phyloP scores from a whole-genome alignment of 2,329 filamentous ascomycete genomes.

The Achaetomium macrosporum region DNA sequence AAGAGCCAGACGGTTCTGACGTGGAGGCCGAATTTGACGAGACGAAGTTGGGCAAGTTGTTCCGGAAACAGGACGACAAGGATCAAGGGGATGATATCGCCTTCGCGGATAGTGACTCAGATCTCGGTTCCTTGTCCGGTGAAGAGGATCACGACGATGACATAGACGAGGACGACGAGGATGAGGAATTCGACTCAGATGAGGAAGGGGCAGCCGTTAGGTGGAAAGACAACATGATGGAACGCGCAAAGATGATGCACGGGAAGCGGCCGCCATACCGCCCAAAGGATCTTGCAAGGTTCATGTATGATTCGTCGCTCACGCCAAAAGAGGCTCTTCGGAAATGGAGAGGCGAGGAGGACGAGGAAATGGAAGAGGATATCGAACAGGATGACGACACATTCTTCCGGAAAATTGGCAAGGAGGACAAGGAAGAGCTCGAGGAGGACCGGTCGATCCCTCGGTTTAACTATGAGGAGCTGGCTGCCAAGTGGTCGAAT shows the following conservation, averaged over 20 bases:
- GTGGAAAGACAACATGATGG: conserved; percentile 85
- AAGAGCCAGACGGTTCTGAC: conserved; percentile 50
- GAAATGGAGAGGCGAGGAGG: conserved; percentile 69
- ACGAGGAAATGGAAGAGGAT: conserved; percentile 52
- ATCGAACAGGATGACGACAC: conserved; percentile 54
- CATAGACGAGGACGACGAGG: conserved; percentile 49
- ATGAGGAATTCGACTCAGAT: conserved; percentile 49
- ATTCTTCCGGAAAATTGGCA: conserved; percentile 60
- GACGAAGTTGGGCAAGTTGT: conserved; percentile 55
- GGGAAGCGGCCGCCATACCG: conserved; percentile 66
- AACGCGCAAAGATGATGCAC: conserved; percentile 68
- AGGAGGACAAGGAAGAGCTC: conserved; percentile 62
- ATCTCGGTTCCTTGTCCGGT: conserved; percentile 78
- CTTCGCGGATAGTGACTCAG: conserved; percentile 96
- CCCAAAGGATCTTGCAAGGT: conserved; percentile 72
- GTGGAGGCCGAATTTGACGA: conserved; percentile 54
- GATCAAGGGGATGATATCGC: conserved; percentile 65
- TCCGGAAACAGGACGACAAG: conserved; percentile 47
- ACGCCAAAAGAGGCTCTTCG: conserved; percentile 68
- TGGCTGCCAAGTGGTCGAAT: conserved; percentile 81
- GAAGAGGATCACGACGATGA: conserved; percentile 44
- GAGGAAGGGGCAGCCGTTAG: conserved; percentile 69
- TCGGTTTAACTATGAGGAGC: conserved; percentile 68
- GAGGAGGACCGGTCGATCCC: conserved; percentile 76
- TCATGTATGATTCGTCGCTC: conserved; percentile 82